Base-by-base conservation (phyloP, 345 rosid genomes). In the Moricandia moricandioides region DNA sequence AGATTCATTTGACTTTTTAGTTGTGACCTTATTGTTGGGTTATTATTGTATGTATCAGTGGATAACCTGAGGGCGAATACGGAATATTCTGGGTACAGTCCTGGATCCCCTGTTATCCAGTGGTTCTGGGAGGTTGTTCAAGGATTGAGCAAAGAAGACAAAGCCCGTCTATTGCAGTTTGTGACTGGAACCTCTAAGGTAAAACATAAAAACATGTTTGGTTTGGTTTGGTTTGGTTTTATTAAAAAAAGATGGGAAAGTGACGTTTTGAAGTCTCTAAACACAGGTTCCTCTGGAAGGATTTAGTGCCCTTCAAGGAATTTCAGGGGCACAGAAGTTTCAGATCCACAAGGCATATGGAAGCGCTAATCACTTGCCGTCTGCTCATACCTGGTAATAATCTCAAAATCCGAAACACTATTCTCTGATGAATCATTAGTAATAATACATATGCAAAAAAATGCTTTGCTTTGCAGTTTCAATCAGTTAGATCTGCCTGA, bases 51-150 rank as follows among this genome's bases (percentile, higher is more conserved):
- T 68, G 24, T 84, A 57, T 24, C 82, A 94, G 98, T 94, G 91
- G 97, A 91, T 67, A 97, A 94, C 79, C 80, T 94, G 93, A 88
- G 93, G 82, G 91, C 84, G 33, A 94, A 91, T 79, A 88, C 98
- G 0, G 96, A 91, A 86, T 94, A 94, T 71, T 90, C 97, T 8
- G 98, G 97, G 13, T 91, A 91, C 71, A 94, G 95, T 79, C 85
- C 89, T 65, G 97, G 89, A 69, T 91, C 97, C 59, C 91, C 91
- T n/a, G 85, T 87, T 67, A 89, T 91, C 71, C 99, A 90, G 74
- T 94, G 99, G 99, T 94, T 94, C 84, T 94, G 97, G 99, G 99
- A 94, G 83, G 97, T 88, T 65, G 99, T 82, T 80, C 97, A 91
- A 70, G 95, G 88, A 71, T 88, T 94, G 80, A 94, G 96, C 86